Conservation (phyloP, 371 early-diverging fungal species). For the Sporodiniella umbellata region DNA sequence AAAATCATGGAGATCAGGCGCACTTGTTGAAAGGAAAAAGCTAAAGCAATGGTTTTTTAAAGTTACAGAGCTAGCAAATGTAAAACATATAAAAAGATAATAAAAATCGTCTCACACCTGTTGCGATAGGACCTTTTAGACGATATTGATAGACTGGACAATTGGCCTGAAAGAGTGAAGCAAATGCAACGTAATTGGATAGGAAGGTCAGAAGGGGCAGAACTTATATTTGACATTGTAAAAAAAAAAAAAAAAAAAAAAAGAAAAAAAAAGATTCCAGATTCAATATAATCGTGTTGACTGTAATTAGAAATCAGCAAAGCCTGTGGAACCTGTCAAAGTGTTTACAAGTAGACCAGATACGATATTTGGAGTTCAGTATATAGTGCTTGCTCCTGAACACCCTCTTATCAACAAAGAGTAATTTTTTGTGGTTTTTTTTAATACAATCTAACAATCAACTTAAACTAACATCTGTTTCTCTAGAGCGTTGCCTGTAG, state of each 20-base stretch:
- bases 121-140: constrained; percentile 64
- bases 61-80: constrained; percentile 84
- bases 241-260: constrained; percentile 1
- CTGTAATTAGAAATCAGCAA: constrained; percentile 1
- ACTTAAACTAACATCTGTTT: too few species aligned
- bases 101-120: background rate
- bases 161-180: constrained; percentile 90
- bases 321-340: constrained; percentile 31
- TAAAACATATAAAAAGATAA: constrained; percentile 18
- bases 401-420: constrained; percentile 50
- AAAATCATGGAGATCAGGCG: constrained; percentile 90
- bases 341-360: constrained; percentile 85
- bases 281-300: too few species aligned
- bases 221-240: constrained; percentile 62
- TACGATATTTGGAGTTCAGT: constrained; percentile 75
- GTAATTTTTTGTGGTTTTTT: too few species aligned
- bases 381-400: constrained; percentile 72
- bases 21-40: constrained; percentile 83
- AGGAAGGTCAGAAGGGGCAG: constrained; percentile 81
- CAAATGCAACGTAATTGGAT: constrained; percentile 95
- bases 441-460: too few species aligned
- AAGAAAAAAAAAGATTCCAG: too few species aligned
- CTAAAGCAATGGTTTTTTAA: constrained; percentile 92
- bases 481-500: constrained; percentile 47
- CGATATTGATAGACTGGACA: constrained; percentile 68